Base-by-base conservation (phyloP, 768 basidiomycete genomes). In the Lentinula boryana region DNA sequence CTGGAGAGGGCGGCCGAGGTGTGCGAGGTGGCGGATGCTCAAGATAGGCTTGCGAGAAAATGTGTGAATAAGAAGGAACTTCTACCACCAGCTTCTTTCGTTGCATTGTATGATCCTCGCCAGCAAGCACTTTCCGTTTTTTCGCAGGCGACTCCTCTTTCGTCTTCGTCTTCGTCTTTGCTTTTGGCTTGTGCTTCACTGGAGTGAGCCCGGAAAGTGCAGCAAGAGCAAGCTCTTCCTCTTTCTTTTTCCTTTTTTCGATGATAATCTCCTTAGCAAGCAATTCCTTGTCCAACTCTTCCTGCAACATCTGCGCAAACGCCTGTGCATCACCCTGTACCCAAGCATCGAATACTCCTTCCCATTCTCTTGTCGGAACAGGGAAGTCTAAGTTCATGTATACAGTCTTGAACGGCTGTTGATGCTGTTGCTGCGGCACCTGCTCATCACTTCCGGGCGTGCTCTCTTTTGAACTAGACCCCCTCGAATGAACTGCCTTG, bases 381-480 rank as follows among this genome's bases (percentile, higher is more conserved):
- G 92, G 92, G 69, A 93, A 93, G 63, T 95, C 93, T 41, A 90
- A 74, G 71, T 96, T 96, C 60, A 96, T 78, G 71, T 91, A 94
- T 16, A 95, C 78, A 4, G 88, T 82, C 69, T 83, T 86, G 52
- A 89, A 75, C 4, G 82, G 77, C 13, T 87, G 83, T 27, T 73
- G 65, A 0, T 70, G 64, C 35, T 38, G 49, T 31, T 60, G 48
- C 50, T 60, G 49, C 38, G 21, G 16, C 9, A 9, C 58, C 27
- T 52, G 48, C 13, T 60, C 58, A 8, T 60, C 58, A 6, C 44
- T 23, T 16, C 40, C 50, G 16, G 48, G 48, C 4, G 58, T 50
- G 9, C 50, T 49, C 18, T 71, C 75, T 49, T 71, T 70, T 57
- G 77, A 64, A 18, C 69, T 65, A 13, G 72, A 66, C 2, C 77